Conservation (phyloP, 768 basidiomycete species). For the Grammothele lineata region DNA sequence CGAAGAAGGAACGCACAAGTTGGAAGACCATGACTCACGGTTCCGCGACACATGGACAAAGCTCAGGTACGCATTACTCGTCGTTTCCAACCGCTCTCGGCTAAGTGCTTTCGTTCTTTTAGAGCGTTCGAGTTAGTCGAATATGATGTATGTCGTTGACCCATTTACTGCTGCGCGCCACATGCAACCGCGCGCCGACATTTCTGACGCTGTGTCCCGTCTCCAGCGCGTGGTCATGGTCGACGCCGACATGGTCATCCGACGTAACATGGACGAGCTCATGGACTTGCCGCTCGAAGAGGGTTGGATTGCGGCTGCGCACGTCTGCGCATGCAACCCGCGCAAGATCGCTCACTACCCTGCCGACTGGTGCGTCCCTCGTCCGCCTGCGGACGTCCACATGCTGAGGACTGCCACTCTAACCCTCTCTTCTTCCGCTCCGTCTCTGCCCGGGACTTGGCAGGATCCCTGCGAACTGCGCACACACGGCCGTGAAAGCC, state of each 20-base stretch:
- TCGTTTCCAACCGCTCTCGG: too few relatives aligned
- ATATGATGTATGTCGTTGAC: constrained; percentile 49
- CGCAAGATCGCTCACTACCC: constrained; percentile 83
- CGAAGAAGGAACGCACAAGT: constrained; percentile 32
- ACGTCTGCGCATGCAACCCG: constrained; percentile 95
- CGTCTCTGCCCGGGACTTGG: background rate
- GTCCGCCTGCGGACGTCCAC: background rate
- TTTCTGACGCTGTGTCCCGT: background rate
- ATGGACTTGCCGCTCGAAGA: constrained; percentile 46
- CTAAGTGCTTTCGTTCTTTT: background rate
- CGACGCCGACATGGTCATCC: constrained; percentile 86
- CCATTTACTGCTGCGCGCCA: background rate
- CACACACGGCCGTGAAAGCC: constrained; percentile 54
- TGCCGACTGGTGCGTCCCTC: constrained; percentile 61
- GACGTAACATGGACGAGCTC: constrained; percentile 79
- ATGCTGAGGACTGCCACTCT: background rate
- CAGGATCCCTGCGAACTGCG: constrained; percentile 93
- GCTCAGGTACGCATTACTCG: constrained; percentile 32
- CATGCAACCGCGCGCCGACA: too few relatives aligned
- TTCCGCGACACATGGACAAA: constrained; percentile 69
- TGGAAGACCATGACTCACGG: constrained; percentile 38
- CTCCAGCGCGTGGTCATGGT: constrained; percentile 70
- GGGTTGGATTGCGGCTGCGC: constrained; percentile 82
- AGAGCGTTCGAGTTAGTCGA: constrained; percentile 63
- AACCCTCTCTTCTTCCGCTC: background rate